Evolutionary conservation across 2,329 filamentous ascomycete species (phyloP).

Genomic region (Pseudocercospora eumusae): DNA sequence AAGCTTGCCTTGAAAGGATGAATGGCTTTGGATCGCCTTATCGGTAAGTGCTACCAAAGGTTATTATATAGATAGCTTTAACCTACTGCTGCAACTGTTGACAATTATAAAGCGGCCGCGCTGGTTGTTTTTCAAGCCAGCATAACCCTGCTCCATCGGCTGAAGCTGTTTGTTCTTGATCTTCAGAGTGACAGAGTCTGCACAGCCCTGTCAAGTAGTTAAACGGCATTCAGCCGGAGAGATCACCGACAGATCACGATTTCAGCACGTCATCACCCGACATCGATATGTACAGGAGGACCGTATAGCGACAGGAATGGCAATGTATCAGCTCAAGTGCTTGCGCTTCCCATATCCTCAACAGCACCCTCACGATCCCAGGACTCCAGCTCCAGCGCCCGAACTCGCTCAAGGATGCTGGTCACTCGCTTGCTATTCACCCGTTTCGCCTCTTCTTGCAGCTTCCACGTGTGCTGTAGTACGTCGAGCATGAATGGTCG

Average conservation of each 20-base stretch:
- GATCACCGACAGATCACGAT: constrained; percentile 1
- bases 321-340: constrained; percentile 11
- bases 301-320: neutral
- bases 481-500: constrained; percentile 63
- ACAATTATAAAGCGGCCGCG: neutral
- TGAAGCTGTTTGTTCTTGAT: constrained; percentile 1
- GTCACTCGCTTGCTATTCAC: constrained; percentile 57
- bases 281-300: neutral
- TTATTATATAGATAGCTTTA: neutral
- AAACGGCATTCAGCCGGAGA: neutral
- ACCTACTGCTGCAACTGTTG: neutral
- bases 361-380: constrained; percentile 73
- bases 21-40: neutral
- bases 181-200: too few species aligned
- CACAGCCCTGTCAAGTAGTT: neutral
- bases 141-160: constrained; percentile 1
- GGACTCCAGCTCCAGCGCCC: constrained; percentile 66
- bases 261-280: constrained; percentile 6
- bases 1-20: neutral
- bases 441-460: constrained; percentile 62
- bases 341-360: constrained; percentile 48
- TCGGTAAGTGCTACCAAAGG: neutral
- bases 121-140: constrained; percentile 5
- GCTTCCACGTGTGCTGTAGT: constrained; percentile 60
- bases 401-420: constrained; percentile 60